Evolutionary conservation across 805 yeast species (phyloP).

Genomic region (Hanseniaspora singularis): DNA sequence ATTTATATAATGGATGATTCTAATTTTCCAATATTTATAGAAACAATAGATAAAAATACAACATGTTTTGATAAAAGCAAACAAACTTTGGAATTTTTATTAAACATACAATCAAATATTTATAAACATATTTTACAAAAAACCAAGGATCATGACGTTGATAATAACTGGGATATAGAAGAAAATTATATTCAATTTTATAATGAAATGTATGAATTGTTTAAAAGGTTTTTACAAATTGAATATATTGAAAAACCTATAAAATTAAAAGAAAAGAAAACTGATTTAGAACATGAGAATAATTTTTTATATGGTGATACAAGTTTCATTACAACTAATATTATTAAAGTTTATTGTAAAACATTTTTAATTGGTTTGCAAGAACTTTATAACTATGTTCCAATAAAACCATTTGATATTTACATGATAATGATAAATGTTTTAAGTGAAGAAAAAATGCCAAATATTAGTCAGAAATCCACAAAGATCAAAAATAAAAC

Average conservation of each 20-base stretch:
- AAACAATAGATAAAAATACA: not conserved
- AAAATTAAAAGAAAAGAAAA: not conserved
- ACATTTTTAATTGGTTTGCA: slow-evolving; percentile 6
- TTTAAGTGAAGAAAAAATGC: slow-evolving; percentile 24
- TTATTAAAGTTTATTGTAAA: slow-evolving; percentile 6
- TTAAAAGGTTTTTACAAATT: slow-evolving; percentile 12
- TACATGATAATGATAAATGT: slow-evolving; percentile 24
- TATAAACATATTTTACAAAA: not conserved
- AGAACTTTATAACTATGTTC: slow-evolving; percentile 13
- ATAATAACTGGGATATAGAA: slow-evolving; percentile 14
- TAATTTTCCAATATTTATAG: not conserved
- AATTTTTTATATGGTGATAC: not conserved
- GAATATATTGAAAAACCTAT: slow-evolving; percentile 4
- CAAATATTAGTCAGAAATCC: slow-evolving; percentile 20
- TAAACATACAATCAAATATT: not conserved
- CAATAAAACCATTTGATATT: slow-evolving; percentile 24
- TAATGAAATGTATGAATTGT: slow-evolving; percentile 15
- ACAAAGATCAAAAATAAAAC: slow-evolving; percentile 21
- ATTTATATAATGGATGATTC: not conserved
- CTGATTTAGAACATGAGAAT: not conserved
- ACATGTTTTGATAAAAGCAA: not conserved
- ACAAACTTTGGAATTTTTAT: not conserved
- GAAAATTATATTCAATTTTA: slow-evolving; percentile 12
- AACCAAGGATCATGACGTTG: slow-evolving; percentile 3
- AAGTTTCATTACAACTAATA: not conserved